Evolutionary conservation across 2,329 filamentous ascomycete species (phyloP), one percentile per base, ranked within the genome.

Genomic region (Neopestalotiopsis clavispora): DNA sequence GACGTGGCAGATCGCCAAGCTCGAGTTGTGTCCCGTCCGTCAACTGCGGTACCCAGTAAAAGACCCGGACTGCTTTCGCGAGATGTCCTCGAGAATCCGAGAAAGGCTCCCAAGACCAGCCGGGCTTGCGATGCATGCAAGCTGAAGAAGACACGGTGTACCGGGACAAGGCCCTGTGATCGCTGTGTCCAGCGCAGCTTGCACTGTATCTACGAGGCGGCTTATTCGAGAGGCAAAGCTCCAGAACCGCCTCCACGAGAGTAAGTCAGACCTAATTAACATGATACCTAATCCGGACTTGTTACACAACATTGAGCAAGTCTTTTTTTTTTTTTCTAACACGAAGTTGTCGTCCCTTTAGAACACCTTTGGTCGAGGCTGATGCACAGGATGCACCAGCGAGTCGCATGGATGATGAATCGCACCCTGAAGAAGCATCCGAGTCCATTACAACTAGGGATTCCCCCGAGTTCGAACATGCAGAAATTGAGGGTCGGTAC

Each of bases 91-190:
- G 57, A 28, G 13, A 59, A 59, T 23, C 57, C 23, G 57, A 59
- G 57, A 34, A 59, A 59, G 57, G 57, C 57, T 17, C 57, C 57
- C 57, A 59, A 59, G 17, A 34, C 23, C 30, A 59, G 57, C 57
- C 57, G 57, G 6, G 57, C 57, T 20, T 59, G 57, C 30, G 57
- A 59, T 34, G 23, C 23, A 1, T 59, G 57, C 57, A 59, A 59
- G 30, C 23, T 34, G 23, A 59, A 59, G 57, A 59, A 59, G 57
- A 34, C 57, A 28, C n/a, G 57, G 13, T 59, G 57, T 20, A 30
- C n/a, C 5, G 57, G 57, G 57, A 59, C 57, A 17, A 30, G 23
- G 20, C 57, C 57, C 3, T 59, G 57, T 20, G 23, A 30, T 28
- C 57, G 57, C 57, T 59, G 57, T 59, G n/a, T 59, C 20, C 23